Evolutionary conservation across 106 monocot species (phyloP).

Genomic region (Hemerocallis citrina): DNA sequence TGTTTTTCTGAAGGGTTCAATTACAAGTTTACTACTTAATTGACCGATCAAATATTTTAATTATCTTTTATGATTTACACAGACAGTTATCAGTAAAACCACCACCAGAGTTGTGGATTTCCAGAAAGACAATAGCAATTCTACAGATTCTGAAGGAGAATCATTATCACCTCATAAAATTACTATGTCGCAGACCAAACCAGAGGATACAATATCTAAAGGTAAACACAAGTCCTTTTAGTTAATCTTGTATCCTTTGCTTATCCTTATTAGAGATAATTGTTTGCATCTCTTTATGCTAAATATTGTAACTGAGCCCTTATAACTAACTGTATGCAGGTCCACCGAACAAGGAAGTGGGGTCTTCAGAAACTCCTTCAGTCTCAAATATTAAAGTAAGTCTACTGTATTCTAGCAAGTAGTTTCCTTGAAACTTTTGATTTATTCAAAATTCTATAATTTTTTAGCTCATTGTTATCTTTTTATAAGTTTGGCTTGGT

Average conservation of each 20-base stretch:
- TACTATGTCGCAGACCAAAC: conserved; percentile 4
- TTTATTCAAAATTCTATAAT: background rate
- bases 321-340: conserved; percentile 23
- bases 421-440: background rate
- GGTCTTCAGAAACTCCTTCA: background rate
- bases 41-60: background rate
- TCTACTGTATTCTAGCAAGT: background rate
- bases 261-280: background rate
- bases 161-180: background rate
- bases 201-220: background rate
- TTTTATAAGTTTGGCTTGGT: too few species aligned
- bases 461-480: conserved; percentile 1
- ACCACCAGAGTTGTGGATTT: background rate
- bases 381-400: conserved; percentile 16
- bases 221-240: conserved; percentile 4
- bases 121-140: conserved; percentile 4
- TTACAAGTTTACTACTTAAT: background rate
- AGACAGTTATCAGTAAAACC: background rate
- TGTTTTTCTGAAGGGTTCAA: background rate
- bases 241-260: background rate
- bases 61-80: conserved; percentile 1
- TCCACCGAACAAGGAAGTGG: conserved; percentile 8
- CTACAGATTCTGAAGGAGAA: background rate
- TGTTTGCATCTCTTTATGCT: background rate
- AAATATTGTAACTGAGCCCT: background rate